Base-by-base conservation (phyloP, 305 asterid genomes). In the Salvia sclarea region DNA sequence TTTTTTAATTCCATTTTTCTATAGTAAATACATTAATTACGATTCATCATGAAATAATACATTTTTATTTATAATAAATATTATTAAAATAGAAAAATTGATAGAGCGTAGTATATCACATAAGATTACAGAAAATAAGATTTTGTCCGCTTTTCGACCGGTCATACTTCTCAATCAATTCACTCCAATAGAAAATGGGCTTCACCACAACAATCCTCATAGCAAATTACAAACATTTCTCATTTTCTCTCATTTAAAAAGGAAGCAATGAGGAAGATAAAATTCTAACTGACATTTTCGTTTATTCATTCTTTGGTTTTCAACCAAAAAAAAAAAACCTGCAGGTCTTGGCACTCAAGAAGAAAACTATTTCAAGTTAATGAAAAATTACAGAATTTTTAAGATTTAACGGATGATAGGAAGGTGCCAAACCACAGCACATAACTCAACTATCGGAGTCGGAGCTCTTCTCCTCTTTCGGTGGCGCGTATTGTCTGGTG, bases 401-500 rank as follows among this genome's bases (percentile, higher is more conserved):
- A 3, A 35, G 16, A 58, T 58, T 16, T 5, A 3, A 16, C 9
- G 22, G n/a, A 11, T 56, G n/a, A 30, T 3, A 52, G 22, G 47
- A 59, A 35, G 64, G 28, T 13, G 13, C 33, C 30, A 60, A 60
- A 12, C 49, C 21, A 16, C 45, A 17, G 11, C 30, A 44, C 54
- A 59, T 6, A 57, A 13, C 30, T 84, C 76, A 83, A 62, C 69
- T 69, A 30, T 88, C 90, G 3, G 86, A 76, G 3, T 82, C 89
- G 0, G 79, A 64, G 73, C 54, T 64, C 79, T 80, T 92, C 76
- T 87, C 90, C 77, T 81, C 96, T 80, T 87, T 91, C 38, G 96
- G 90, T 0, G 97, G 94, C 35, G 97, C 95, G 25, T 79, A 84
- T 78, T 89, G 99, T 64, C 90, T 76, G 60, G 92, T 86, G 35